Evolutionary conservation across 331 rosid genomes (phyloP).

Genomic region (Dryas integrifolia): DNA sequence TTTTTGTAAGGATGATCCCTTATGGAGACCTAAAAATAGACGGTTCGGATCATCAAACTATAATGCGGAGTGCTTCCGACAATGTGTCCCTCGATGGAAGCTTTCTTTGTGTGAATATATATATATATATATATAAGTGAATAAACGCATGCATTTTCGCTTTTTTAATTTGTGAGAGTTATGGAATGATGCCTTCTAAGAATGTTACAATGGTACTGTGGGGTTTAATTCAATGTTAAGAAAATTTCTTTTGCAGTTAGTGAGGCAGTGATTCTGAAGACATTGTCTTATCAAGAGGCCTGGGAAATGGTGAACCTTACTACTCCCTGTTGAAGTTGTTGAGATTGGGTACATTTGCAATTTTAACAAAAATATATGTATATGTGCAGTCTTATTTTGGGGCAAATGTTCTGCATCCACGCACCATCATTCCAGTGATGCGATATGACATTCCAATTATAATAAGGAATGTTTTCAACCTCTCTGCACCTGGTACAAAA

Average conservation of each 20-base stretch:
- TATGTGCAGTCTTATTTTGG: constrained; percentile 92
- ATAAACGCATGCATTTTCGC: not conserved
- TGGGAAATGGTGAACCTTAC: constrained; percentile 91
- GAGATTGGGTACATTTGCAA: constrained; percentile 18
- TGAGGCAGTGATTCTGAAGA: constrained; percentile 93
- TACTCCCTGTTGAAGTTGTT: constrained; percentile 16
- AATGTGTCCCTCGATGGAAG: no score
- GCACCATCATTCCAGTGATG: constrained; percentile 96
- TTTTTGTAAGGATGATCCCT: no score
- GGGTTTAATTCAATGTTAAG: constrained; percentile 22
- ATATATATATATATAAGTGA: not conserved
- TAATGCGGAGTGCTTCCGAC: no score
- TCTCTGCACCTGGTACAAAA: constrained; percentile 88
- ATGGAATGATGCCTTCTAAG: constrained; percentile 15
- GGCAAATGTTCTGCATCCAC: constrained; percentile 98
- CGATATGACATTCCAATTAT: constrained; percentile 76
- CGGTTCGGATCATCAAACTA: no score
- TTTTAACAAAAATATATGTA: constrained; percentile 31
- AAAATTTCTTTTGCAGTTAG: constrained; percentile 67
- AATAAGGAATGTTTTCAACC: constrained; percentile 91
- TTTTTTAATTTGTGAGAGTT: not conserved
- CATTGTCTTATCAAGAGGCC: constrained; percentile 94
- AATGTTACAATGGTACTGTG: constrained; percentile 11
- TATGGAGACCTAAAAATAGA: no score
- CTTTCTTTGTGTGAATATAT: not conserved